Percentiles rank a stretch among this genome's conserved stretches.
These are phyloP conservation scores for Acrocalymma vagum DNA, from an alignment of 2,329 filamentous ascomycete species.

Conservation along the genomic window DNA sequence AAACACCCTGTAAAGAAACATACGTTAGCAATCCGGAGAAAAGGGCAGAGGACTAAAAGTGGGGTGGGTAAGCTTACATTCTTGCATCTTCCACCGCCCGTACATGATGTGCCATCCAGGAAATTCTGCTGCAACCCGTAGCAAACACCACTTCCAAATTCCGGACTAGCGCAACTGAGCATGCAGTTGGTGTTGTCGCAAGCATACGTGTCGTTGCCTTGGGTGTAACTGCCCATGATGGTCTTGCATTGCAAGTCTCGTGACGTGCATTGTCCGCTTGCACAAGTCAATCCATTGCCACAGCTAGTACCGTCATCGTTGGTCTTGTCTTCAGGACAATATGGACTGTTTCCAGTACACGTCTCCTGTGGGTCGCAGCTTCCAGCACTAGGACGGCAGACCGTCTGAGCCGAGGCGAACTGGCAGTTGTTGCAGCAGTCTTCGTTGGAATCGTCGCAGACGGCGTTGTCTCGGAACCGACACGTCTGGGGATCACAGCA, in stretches of 20 bases:
- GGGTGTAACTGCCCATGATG: conserved; percentile 78
- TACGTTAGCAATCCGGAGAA: conserved; percentile 11
- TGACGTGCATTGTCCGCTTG: conserved; percentile 93
- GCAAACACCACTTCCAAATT: conserved; percentile 72
- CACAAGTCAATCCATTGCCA: conserved; percentile 77
- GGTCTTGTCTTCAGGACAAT: conserved; percentile 78
- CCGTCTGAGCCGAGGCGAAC: conserved; percentile 70
- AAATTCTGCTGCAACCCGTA: conserved; percentile 88
- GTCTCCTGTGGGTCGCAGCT: conserved; percentile 85
- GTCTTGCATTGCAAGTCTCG: conserved; percentile 88
- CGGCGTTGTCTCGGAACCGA: conserved; percentile 77
- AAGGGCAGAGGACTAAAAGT: not conserved
- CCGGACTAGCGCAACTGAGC: conserved; percentile 77
- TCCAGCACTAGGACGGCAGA: conserved; percentile 83
- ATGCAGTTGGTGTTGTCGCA: conserved; percentile 79
- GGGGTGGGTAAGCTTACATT: conserved; percentile 61
- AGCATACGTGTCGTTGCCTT: conserved; percentile 79
- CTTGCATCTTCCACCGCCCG: conserved; percentile 78
- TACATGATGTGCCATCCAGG: conserved; percentile 87
- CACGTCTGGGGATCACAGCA: conserved; percentile 91
- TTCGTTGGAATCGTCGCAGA: conserved; percentile 86
- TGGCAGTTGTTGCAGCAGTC: conserved; percentile 81
- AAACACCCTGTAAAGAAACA: conserved; percentile 68
- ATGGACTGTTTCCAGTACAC: conserved; percentile 75
- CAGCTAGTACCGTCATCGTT: conserved; percentile 76